Evolutionary conservation across 2,329 filamentous ascomycete species (phyloP).

Genomic region (Penicillium capsulatum): DNA sequence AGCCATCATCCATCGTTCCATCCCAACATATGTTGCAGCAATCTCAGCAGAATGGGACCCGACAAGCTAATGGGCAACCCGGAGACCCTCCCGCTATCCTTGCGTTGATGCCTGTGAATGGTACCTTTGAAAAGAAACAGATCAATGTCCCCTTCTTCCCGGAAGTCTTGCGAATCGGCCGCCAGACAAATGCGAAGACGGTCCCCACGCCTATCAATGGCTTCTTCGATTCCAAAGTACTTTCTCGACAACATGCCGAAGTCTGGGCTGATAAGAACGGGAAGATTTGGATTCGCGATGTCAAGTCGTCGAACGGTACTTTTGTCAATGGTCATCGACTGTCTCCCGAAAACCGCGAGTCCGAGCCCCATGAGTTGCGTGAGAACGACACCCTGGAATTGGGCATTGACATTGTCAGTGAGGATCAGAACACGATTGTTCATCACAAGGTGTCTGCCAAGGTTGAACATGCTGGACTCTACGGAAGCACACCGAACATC

Average conservation of each 20-base stretch:
- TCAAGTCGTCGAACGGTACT: conserved; percentile 97
- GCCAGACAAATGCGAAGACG: conserved; percentile 96
- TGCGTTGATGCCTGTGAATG: conserved; percentile 84
- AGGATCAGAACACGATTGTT: conserved; percentile 97
- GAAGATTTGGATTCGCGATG: conserved; percentile 92
- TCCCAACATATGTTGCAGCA: conserved; percentile 67
- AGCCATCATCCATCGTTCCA: conserved; percentile 59
- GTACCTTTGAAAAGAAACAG: conserved; percentile 94
- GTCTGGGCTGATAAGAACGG: conserved; percentile 82
- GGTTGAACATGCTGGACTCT: conserved; percentile 88
- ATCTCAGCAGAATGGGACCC: conserved; percentile 56
- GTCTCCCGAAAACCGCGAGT: conserved; percentile 92
- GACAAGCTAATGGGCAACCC: conserved; percentile 43
- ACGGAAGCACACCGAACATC: conserved; percentile 66
- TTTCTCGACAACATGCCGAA: conserved; percentile 93
- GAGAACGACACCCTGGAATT: conserved; percentile 89
- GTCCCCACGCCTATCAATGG: conserved; percentile 86
- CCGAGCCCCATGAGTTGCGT: conserved; percentile 87
- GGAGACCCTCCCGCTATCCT: conserved; percentile 69
- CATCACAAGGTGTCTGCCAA: conserved; percentile 98
- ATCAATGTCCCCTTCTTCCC: conserved; percentile 89
- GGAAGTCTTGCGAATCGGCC: conserved; percentile 90
- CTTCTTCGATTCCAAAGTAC: conserved; percentile 96
- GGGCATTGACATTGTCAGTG: conserved; percentile 96
- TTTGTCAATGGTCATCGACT: conserved; percentile 91